phyloP scores from a whole-genome alignment of 441 rosid species.

The Pelargonium myrrhifolium region DNA sequence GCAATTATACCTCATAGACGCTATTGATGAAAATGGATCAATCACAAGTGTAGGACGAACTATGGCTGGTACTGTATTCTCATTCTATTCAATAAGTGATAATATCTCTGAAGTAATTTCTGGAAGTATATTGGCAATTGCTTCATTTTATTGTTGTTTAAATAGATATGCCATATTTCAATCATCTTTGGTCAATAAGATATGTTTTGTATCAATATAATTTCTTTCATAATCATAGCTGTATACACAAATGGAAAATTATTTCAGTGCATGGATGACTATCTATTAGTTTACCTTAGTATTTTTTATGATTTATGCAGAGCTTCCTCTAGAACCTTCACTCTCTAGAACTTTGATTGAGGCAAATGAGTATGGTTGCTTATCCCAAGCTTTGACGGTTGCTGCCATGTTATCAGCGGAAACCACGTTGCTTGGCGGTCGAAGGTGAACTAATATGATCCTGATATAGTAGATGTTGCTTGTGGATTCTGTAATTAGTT shows the following conservation, averaged over 20 bases:
- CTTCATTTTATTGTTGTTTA: background rate
- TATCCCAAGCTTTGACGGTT: slow-evolving; percentile 84
- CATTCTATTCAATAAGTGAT: slow-evolving; percentile 8
- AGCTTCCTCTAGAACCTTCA: slow-evolving; percentile 93
- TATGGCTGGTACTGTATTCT: slow-evolving; percentile 72
- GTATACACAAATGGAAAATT: background rate
- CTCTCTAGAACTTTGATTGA: slow-evolving; percentile 87
- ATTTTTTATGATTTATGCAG: slow-evolving; percentile 39
- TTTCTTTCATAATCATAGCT: background rate
- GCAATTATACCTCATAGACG: slow-evolving; percentile 87
- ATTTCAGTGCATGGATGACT: background rate
- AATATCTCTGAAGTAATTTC: background rate
- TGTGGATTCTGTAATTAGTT: too few relatives aligned
- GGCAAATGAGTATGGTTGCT: slow-evolving; percentile 77
- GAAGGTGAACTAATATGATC: slow-evolving; percentile 43
- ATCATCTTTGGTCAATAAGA: background rate
- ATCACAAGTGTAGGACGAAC: slow-evolving; percentile 73
- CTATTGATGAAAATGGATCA: slow-evolving; percentile 79
- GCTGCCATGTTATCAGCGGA: slow-evolving; percentile 95
- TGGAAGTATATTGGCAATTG: background rate
- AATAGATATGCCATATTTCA: background rate
- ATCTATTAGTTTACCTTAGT: background rate
- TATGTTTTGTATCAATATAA: background rate
- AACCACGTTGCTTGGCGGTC: slow-evolving; percentile 66
- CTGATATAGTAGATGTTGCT: too few relatives aligned